Evolutionary conservation across 2,329 filamentous ascomycete species (phyloP), one percentile per base, ranked within the genome.

Genomic region (Penicillium brasilianum): DNA sequence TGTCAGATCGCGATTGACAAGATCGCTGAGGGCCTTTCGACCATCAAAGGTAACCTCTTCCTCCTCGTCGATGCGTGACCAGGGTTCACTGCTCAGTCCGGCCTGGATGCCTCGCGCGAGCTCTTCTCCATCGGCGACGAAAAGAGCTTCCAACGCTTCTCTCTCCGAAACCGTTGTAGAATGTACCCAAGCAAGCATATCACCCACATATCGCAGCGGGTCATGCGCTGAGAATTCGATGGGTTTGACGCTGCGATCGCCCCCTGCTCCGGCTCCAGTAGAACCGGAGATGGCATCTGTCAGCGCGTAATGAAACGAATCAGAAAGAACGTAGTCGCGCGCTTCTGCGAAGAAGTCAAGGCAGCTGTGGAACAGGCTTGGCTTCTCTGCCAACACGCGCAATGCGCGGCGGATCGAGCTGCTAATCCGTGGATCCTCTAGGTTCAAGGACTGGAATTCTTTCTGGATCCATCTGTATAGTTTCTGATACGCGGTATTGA

Each of bases 131-230:
- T 97, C 93, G 0, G 90, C 90, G 44, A 97, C 89, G 72, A 99
- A 99, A 0, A 99, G 82, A 1, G 92, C 88, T 75, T 98, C 94
- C 6, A 99, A 83, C 0, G 93, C 93, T 77, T 99, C 95, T 55
- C 91, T 87, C 76, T 99, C 95, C 34, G 94, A 96, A 0, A 99
- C 95, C 0, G 94, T 90, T 2, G 93, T 91, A 0, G 95, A 97
- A 75, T 99, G 95, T 6, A 90, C 88, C 95, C 95, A 99, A 5
- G 95, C 95, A 14, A 99, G 84, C 93, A 99, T 99, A 73, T 99
- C 95, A 56, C 95, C 93, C 2, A 96, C 88, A 75, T 98, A 98
- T 20, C 95, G 88, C 28, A 98, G 80, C 1, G 92, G 89, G 72
- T 99, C 95, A 74, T 98, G 94, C 0, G 95, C 94, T 11, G 89